Conservation (phyloP, 2,329 filamentous ascomycete genomes). For the Aureobasidium sp. region DNA sequence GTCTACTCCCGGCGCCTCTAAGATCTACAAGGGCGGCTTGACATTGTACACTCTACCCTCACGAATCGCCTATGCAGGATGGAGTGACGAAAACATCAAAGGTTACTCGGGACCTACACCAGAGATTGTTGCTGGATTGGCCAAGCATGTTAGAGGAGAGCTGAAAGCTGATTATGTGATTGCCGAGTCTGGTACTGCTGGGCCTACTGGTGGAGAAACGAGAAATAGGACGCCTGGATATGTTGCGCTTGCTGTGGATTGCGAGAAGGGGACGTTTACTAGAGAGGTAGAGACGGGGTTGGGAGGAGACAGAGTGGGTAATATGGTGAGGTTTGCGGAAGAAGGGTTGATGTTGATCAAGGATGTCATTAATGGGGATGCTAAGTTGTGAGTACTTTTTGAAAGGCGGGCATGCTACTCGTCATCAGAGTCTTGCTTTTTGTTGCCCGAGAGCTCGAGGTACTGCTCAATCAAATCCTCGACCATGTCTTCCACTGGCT, state of each 20-base stretch:
- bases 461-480: slow-evolving; percentile 16
- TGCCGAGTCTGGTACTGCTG: slow-evolving; percentile 55
- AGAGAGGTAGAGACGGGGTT: slow-evolving; percentile 50
- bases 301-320: slow-evolving; percentile 46
- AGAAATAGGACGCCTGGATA: slow-evolving; percentile 54
- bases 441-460: slow-evolving; percentile 15
- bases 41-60: slow-evolving; percentile 54
- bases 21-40: slow-evolving; percentile 54
- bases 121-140: slow-evolving; percentile 48
- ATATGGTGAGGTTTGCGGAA: slow-evolving; percentile 56
- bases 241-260: slow-evolving; percentile 54
- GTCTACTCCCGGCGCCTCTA: slow-evolving; percentile 49
- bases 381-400: slow-evolving; percentile 27
- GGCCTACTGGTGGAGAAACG: slow-evolving; percentile 50
- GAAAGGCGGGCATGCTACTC: not conserved
- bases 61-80: slow-evolving; percentile 51
- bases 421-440: not conserved
- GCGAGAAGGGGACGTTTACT: slow-evolving; percentile 43
- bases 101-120: slow-evolving; percentile 53
- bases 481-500: slow-evolving; percentile 17
- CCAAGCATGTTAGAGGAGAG: slow-evolving; percentile 47
- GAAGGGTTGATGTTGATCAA: slow-evolving; percentile 49
- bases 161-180: slow-evolving; percentile 50
- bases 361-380: slow-evolving; percentile 45
- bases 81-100: slow-evolving; percentile 47